Conservation (phyloP, 2,329 filamentous ascomycete species). For the Arthrobotrys sinensis region DNA sequence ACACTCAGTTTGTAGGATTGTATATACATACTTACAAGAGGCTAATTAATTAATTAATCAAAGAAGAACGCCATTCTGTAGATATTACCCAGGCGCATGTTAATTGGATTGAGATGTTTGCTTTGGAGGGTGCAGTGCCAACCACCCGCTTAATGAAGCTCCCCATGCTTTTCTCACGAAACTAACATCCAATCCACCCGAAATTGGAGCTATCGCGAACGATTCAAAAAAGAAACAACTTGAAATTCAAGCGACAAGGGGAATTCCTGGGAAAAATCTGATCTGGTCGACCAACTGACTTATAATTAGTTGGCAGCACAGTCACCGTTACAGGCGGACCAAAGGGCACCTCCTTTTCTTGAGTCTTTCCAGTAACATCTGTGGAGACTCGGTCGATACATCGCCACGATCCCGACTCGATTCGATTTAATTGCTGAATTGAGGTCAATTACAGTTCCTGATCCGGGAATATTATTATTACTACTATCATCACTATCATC, state of each 20-base stretch:
- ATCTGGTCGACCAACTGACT: not conserved
- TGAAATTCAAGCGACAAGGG: constrained; percentile 7
- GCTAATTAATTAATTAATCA: too few relatives aligned
- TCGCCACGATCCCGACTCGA: not conserved
- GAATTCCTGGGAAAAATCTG: constrained; percentile 10
- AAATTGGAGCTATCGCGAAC: constrained; percentile 50
- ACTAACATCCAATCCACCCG: constrained; percentile 38
- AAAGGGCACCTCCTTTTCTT: constrained; percentile 1
- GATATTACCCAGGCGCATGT: too few relatives aligned
- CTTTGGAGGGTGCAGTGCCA: constrained; percentile 10
- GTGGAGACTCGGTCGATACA: not conserved
- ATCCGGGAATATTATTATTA: constrained; percentile 27
- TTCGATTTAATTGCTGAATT: not conserved
- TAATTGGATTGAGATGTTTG: not conserved
- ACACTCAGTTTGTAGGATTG: too few relatives aligned
- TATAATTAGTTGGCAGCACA: not conserved
- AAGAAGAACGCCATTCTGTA: too few relatives aligned
- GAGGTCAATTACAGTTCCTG: constrained; percentile 29
- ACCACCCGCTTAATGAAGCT: constrained; percentile 37
- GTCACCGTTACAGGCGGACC: constrained; percentile 10
- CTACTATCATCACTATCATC: not conserved
- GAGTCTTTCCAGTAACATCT: not conserved
- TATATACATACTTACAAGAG: too few relatives aligned
- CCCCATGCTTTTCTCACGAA: constrained; percentile 25
- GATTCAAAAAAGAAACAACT: constrained; percentile 47